Conservation (phyloP, 2,329 filamentous ascomycete genomes). For the Exserohilum rostratum region DNA sequence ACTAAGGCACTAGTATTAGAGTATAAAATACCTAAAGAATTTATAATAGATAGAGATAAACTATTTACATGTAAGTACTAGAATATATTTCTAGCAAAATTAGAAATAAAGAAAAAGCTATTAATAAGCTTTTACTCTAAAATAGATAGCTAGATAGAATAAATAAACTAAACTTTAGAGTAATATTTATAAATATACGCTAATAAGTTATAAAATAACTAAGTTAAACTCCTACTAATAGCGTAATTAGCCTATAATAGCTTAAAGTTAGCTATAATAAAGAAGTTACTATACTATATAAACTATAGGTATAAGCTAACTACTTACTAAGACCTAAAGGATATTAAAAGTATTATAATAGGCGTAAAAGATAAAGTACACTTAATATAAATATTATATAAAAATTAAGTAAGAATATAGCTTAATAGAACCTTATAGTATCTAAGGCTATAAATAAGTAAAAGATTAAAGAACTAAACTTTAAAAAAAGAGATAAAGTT, state of each 20-base stretch:
- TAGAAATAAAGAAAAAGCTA: not conserved
- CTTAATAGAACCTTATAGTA: not conserved
- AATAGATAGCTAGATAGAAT: not conserved
- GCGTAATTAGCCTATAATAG: not conserved
- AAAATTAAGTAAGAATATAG: not conserved
- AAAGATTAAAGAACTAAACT: conserved; percentile 1
- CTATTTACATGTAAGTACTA: conserved; percentile 2
- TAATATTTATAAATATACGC: not conserved
- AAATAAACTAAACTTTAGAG: not conserved
- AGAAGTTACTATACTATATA: not conserved
- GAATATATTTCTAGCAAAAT: not conserved
- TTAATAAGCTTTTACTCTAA: not conserved
- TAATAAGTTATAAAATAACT: not conserved
- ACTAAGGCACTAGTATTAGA: not conserved
- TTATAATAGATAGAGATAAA: not conserved
- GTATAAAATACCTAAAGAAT: not conserved
- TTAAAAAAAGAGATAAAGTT: conserved; percentile 1
- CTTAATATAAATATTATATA: not conserved
- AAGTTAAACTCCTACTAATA: not conserved
- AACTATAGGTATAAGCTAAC: not conserved
- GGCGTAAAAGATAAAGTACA: not conserved
- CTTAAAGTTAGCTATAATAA: not conserved
- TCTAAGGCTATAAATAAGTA: not conserved
- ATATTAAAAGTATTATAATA: not conserved
- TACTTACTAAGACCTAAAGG: not conserved